These are phyloP conservation scores for Fusarium duplospermum DNA, from an alignment of 2,329 filamentous ascomycete species.

Conservation along the genomic window DNA sequence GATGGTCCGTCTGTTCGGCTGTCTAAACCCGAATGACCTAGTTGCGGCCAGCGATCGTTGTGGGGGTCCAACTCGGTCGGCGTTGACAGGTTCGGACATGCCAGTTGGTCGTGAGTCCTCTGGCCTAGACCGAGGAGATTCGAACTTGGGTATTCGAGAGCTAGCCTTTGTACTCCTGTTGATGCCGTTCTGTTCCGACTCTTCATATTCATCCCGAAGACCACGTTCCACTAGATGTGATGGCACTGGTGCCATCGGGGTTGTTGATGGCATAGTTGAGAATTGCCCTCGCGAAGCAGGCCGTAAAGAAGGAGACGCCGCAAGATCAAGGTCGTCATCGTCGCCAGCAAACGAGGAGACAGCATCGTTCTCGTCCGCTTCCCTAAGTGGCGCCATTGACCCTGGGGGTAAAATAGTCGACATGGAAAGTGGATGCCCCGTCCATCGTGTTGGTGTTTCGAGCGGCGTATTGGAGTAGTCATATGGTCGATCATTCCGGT, in stretches of 20 bases:
- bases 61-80: not conserved
- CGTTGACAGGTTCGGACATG: constrained; percentile 1
- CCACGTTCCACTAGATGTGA: constrained; percentile 57
- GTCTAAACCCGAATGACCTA: constrained; percentile 24
- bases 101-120: not conserved
- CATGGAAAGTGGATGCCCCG: constrained; percentile 54
- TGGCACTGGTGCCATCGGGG: constrained; percentile 56
- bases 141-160: constrained; percentile 14
- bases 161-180: not conserved
- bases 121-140: constrained; percentile 3
- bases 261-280: constrained; percentile 53
- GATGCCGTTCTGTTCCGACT: constrained; percentile 1
- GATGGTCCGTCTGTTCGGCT: constrained; percentile 10
- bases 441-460: constrained; percentile 61
- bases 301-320: constrained; percentile 36
- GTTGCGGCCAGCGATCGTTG: constrained; percentile 13
- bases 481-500: constrained; percentile 35
- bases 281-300: constrained; percentile 35
- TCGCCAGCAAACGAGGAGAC: constrained; percentile 38
- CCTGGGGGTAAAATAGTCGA: constrained; percentile 45
- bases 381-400: constrained; percentile 47
- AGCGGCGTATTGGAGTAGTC: constrained; percentile 40
- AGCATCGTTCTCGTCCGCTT: constrained; percentile 46
- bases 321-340: constrained; percentile 37
- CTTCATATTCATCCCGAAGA: constrained; percentile 40